Evolutionary conservation across 2,329 filamentous ascomycete species (phyloP), one percentile per base, ranked within the genome.

Genomic region (Exutisphaerella laricina): DNA sequence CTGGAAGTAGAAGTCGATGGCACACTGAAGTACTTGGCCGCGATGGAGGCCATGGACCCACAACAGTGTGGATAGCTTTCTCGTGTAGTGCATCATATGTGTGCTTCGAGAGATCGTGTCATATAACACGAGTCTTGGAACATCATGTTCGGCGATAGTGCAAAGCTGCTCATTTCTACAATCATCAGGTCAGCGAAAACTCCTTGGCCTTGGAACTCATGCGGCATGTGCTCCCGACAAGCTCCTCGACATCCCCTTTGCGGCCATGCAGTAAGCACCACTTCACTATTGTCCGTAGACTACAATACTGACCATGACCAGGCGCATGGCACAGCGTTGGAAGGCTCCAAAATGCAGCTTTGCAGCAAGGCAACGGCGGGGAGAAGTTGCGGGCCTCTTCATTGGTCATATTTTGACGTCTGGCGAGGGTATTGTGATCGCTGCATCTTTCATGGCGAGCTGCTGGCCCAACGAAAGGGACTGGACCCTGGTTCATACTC

Each of bases 191-290:
- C n/a, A n/a, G n/a, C n/a, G n/a, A n/a, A n/a, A n/a, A n/a, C n/a
- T n/a, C n/a, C n/a, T n/a, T n/a, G n/a, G n/a, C n/a, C n/a, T n/a
- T n/a, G n/a, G n/a, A n/a, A n/a, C n/a, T n/a, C n/a, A n/a, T 26
- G 6, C 23, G 23, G 12, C 12, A 71, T 43, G 66, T 74, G 3
- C 71, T 74, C 34, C 75, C 3, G 54, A 56, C 3, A 71, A 75
- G 48, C 58, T 74, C 72, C 26, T 20, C 46, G 36, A 48, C 34
- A 21, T 51, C 53, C 25, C 46, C 57, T 46, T 45, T 43, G 31
- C 58, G 42, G 43, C 46, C 40, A 36, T 47, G 45, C 46, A 50
- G 31, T 50, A 50, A 10, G 33, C 61, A 40, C 13, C 13, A 3
- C 28, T 22, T 13, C 18, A n/a, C n/a, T 3, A 14, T 12, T 5